Base-by-base conservation (phyloP, 306 rosid species). In the Coriaria nepalensis region DNA sequence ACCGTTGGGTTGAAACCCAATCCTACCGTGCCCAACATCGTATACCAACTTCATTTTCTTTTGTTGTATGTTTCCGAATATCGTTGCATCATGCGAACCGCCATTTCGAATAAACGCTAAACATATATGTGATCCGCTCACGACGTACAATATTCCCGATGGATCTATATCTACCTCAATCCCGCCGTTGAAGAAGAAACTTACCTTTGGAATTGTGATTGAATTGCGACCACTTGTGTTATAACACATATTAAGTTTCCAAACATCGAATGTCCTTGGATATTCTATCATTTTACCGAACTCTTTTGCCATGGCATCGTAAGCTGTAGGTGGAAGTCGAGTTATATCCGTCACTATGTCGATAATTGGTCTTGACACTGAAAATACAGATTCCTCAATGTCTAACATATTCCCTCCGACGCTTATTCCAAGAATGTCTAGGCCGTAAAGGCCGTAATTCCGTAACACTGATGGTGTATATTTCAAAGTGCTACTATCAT, bases 301-400 rank as follows among this genome's bases (percentile, higher is more conserved):
- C 2, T 50, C 65, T 6, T 39, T 34, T 4, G 61, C 63, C 53
- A 86, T 50, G 6, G 70, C 43, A 0, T 7, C 5, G 48, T 86
- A 86, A 0, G 81, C 96, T 0, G 62, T 57, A 0, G 88, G 81
- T 0, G 86, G 93, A 33, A 86, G 49, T 7, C 83, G 70, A 0
- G 88, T 40, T 51, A 86, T 74, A 4, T 78, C 87, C 2, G 96
- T 81, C 13, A 88, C 96, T 2, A 93, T 76, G 57, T 86, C 96
- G 5, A 86, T 76, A 11, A 86, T 65, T 9, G 71, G 46, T 5
- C 93, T 86, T 0, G 77, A 52, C 0, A 62, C 0, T 13, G 80
- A 62, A 55, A 78, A 86, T 0, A 67, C 53, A 6, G 79, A 49
- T 2, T 74, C 6, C 6, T 81, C 35, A 4, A 74, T 45, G 0